A percentile compares a stretch with the other conserved stretches of the same genome.
These are phyloP conservation scores for Yamadazyma phyllophila DNA, from an alignment of 805 yeast genomes.

Conservation along the genomic window DNA sequence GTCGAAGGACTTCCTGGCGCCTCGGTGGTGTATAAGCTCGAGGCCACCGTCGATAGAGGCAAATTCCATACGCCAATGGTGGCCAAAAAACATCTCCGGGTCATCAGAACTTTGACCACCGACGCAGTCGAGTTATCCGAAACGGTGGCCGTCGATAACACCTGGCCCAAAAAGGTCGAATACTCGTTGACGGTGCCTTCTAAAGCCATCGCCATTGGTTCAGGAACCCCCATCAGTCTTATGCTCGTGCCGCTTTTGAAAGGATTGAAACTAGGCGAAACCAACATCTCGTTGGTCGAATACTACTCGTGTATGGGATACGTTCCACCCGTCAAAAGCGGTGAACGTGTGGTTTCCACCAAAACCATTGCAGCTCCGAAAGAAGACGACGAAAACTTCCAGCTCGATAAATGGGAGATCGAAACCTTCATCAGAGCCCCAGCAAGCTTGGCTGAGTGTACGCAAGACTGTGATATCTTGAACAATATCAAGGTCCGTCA, in stretches of 20 bases:
- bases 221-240: constrained; percentile 66
- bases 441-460: constrained; percentile 64
- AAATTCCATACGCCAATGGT: constrained; percentile 64
- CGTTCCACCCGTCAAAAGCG: constrained; percentile 53
- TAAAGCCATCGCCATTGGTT: constrained; percentile 88
- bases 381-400: constrained; percentile 42
- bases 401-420: constrained; percentile 69
- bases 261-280: constrained; percentile 75
- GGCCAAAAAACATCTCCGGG: constrained; percentile 70
- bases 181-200: constrained; percentile 84
- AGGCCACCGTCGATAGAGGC: constrained; percentile 81
- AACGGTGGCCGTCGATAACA: constrained; percentile 89
- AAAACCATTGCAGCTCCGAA: constrained; percentile 46
- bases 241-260: constrained; percentile 76
- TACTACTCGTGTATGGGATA: constrained; percentile 59
- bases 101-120: constrained; percentile 82
- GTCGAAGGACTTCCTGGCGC: constrained; percentile 88
- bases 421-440: constrained; percentile 64
- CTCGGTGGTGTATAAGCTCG: constrained; percentile 65
- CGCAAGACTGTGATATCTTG: constrained; percentile 82
- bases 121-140: constrained; percentile 87
- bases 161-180: constrained; percentile 94
- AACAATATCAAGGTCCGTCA: constrained; percentile 80
- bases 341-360: constrained; percentile 57
- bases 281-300: constrained; percentile 68